These are phyloP conservation scores for Solanum sejunctum DNA, from an alignment of 257 asterid species.

Conservation along the genomic window DNA sequence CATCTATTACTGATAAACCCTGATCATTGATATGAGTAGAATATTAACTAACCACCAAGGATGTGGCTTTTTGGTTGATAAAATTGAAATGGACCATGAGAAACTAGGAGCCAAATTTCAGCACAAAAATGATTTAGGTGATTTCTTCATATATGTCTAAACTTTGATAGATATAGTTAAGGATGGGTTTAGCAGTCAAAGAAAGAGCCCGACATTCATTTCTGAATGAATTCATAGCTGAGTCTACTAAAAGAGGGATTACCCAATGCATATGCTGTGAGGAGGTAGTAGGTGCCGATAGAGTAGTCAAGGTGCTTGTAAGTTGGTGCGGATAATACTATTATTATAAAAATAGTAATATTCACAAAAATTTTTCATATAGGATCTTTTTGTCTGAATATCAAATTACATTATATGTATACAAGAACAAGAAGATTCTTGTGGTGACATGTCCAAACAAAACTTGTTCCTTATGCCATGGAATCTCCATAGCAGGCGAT, in stretches of 20 bases:
- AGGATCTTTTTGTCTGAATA: background rate
- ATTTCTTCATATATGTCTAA: background rate
- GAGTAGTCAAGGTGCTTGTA: background rate
- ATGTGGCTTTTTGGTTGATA: background rate
- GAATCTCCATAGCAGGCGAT: background rate
- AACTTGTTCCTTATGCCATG: background rate
- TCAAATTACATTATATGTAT: background rate
- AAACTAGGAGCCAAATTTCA: background rate
- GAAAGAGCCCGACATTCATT: no score
- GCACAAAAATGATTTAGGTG: background rate
- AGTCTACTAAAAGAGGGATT: background rate
- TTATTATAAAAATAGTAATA: background rate
- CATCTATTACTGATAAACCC: background rate
- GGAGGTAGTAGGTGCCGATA: background rate
- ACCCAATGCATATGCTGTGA: background rate
- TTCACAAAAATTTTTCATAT: background rate
- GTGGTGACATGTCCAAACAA: background rate
- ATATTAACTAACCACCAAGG: background rate
- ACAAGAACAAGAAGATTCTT: background rate
- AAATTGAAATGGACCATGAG: background rate
- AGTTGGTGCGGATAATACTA: background rate
- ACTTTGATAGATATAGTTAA: background rate
- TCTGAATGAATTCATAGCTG: no score
- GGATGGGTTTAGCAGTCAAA: no score
- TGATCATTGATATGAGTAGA: background rate